Conservation (phyloP, 169 alveolate genomes). For the Cryptosporidium sp. region DNA sequence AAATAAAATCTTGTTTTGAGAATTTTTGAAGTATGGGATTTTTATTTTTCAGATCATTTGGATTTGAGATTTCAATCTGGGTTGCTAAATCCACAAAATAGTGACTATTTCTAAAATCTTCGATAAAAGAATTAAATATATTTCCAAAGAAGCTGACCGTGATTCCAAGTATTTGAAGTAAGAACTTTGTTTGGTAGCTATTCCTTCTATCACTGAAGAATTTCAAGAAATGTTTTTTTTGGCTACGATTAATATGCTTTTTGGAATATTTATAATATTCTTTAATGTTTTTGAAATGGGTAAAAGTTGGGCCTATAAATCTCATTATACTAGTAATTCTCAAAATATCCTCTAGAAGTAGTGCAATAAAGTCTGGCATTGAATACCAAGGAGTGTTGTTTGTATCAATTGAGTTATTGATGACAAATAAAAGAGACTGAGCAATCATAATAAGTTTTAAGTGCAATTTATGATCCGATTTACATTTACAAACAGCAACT, state of each 20-base stretch:
- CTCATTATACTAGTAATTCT: slow-evolving; percentile 51
- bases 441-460: slow-evolving; percentile 11
- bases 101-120: neutral
- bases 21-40: neutral
- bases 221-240: slow-evolving; percentile 7
- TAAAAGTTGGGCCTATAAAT: slow-evolving; percentile 9
- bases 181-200: slow-evolving; percentile 37
- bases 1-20: slow-evolving; percentile 43
- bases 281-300: neutral
- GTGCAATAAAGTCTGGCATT: slow-evolving; percentile 39
- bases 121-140: slow-evolving; percentile 27
- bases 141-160: slow-evolving; percentile 45
- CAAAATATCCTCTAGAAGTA: slow-evolving; percentile 44
- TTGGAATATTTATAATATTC: slow-evolving; percentile 50
- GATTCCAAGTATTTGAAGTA: slow-evolving; percentile 42
- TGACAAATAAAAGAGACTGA: slow-evolving; percentile 43
- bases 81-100: neutral
- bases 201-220: slow-evolving; percentile 54
- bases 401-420: slow-evolving; percentile 19
- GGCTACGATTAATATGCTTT: neutral
- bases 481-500: slow-evolving; percentile 51
- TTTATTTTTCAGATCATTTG: neutral
- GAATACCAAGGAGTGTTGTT: slow-evolving; percentile 46
- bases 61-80: slow-evolving; percentile 14
- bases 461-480: neutral